These are phyloP conservation scores for Colletotrichum agaves DNA, from an alignment of 2,329 filamentous ascomycete species.

Conservation along the genomic window DNA sequence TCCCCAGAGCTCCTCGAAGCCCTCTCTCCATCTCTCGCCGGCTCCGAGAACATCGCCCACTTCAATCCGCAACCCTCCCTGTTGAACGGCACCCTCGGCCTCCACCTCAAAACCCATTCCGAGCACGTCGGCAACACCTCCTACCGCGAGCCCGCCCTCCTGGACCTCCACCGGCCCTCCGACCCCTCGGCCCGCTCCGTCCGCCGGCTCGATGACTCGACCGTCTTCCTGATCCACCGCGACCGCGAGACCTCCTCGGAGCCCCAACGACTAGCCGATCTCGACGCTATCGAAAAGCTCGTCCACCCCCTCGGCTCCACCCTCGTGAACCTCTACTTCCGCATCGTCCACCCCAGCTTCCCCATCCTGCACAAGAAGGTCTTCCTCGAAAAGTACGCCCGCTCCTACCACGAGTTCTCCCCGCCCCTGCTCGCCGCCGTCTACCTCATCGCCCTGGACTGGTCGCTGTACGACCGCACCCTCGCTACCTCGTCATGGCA, in stretches of 20 bases:
- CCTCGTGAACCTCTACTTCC: constrained; percentile 75
- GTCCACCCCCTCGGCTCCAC: constrained; percentile 72
- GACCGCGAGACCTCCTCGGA: constrained; percentile 50
- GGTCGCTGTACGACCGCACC: constrained; percentile 67
- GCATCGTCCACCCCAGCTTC: constrained; percentile 68
- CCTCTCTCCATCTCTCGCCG: constrained; percentile 33
- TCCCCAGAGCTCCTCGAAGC: constrained; percentile 38
- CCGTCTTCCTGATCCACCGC: constrained; percentile 50
- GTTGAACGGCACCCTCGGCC: constrained; percentile 59
- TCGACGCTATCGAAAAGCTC: constrained; percentile 67
- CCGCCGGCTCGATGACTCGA: constrained; percentile 48
- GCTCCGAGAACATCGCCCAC: constrained; percentile 35
- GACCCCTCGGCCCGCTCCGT: constrained; percentile 45
- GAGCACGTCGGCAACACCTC: constrained; percentile 70
- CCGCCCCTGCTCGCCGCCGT: constrained; percentile 69
- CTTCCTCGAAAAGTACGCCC: constrained; percentile 69
- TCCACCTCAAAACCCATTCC: constrained; percentile 69
- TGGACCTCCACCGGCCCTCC: constrained; percentile 66
- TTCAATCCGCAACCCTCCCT: constrained; percentile 40
- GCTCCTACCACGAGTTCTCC: constrained; percentile 67
- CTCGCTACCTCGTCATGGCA: constrained; percentile 50
- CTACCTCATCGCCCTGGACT: constrained; percentile 71
- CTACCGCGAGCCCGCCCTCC: constrained; percentile 66
- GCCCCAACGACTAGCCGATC: constrained; percentile 53
- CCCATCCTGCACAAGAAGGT: constrained; percentile 70